Evolutionary conservation across 495 filamentous ascomycete species (phyloP), one percentile per base, ranked within the genome.

Genomic region (Hamigera avellanea): DNA sequence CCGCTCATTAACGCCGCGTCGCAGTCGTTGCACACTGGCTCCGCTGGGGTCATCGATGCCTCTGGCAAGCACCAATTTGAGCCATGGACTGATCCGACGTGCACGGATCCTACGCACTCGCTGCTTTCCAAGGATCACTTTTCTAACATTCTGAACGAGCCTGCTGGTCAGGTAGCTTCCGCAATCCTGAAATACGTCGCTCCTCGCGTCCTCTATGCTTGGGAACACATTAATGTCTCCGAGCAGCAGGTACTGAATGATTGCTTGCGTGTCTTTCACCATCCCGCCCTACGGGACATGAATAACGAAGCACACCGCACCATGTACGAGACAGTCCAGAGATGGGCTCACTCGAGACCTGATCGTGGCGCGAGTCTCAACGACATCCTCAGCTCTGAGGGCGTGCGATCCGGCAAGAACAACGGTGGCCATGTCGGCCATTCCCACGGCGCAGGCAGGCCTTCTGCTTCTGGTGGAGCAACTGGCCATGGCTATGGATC

Each of bases 111-210:
- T 6, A 98, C 91, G 2, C 91, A 95, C 65, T 91, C 83, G 8
- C 75, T 96, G 61, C 73, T 96, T 5, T 88, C 84, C 39, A 95
- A 96, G 60, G 91, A 98, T 48, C 91, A 98, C 54, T 96, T 96
- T 50, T 82, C 82, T 43, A 95, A 96, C 59, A 67, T 88, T 19
- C 68, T 96, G 19, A 96, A 96, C 61, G 69, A 82, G 19, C 85
- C 84, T 32, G 86, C 87, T 2, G 89, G 89, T 9, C 71, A 81
- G 14, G 75, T 95, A 14, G 87, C 88, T 7, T 61, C 81, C 2
- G 75, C 72, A 0, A 81, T 94, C 35, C 58, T 96, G 4, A 69
- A 83, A 66, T 96, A 89, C 50, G 75, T 80, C 19, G 81, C 86
- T 2, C 88, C 89, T 41, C 82, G 89, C 16, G 54, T 96, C 14